Percentiles rank a stretch among this genome's conserved stretches.
These are phyloP conservation scores for Cynara cardunculus DNA, from an alignment of 129 eudicot species.

Conservation along the genomic window DNA sequence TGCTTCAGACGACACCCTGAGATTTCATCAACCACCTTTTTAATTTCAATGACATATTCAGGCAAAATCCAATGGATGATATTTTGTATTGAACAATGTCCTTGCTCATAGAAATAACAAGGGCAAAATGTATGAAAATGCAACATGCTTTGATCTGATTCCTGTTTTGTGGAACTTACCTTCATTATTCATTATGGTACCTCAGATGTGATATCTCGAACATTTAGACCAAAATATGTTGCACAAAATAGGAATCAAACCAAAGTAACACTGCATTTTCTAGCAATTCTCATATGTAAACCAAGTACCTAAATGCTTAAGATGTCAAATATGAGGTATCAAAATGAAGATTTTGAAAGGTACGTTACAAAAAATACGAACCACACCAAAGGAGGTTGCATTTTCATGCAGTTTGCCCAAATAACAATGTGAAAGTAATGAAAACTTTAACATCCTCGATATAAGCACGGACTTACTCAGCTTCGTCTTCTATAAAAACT, in stretches of 20 bases:
- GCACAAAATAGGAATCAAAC: neutral
- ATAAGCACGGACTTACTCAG: conserved; percentile 63
- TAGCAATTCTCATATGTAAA: neutral
- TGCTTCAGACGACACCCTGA: conserved; percentile 73
- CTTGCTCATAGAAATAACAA: neutral
- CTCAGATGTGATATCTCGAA: neutral
- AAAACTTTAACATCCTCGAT: neutral
- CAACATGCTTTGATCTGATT: neutral
- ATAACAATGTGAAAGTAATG: neutral
- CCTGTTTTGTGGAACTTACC: neutral
- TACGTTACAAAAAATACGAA: neutral
- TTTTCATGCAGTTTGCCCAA: neutral
- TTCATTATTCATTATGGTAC: neutral
- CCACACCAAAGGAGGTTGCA: neutral
- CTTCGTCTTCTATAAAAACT: conserved; percentile 74
- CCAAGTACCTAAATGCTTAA: neutral
- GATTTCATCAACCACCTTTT: conserved; percentile 19
- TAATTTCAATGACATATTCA: conserved; percentile 13
- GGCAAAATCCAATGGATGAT: neutral
- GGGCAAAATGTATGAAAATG: neutral
- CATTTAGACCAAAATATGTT: neutral
- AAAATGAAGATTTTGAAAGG: neutral
- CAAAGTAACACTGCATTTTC: neutral
- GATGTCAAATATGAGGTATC: neutral
- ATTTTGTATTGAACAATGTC: neutral